Evolutionary conservation across 208 protist genomes (phyloP), one percentile per base, ranked within the genome.

Genomic region (Angomonas ambiguus): DNA sequence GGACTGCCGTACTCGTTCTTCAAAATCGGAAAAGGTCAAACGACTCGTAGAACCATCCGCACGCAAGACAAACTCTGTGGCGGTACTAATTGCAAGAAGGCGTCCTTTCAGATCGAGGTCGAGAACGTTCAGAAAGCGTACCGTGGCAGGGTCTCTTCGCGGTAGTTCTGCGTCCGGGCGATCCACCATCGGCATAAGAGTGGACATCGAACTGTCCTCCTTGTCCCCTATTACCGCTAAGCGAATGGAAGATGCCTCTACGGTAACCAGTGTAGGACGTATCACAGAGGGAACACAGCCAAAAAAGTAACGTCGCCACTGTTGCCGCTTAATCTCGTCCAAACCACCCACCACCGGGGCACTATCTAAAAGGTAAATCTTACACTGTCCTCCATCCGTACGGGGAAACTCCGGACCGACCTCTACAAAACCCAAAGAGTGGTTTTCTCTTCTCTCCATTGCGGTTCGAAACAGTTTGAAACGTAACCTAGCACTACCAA

Each of bases 281-380:
- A 92, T 58, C 3, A 72, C 58, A 0, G 78, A 84, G 4, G 71
- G 76, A 8, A 62, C 58, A 13, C 75, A 83, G 24, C 82, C 86
- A 27, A 82, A 84, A 71, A 92, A 88, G 75, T 92, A 88, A 35
- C 74, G 77, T 60, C 82, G 61, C 83, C 86, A 92, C 22, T 76
- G 69, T 64, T 82, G 79, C 3, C 76, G 69, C 48, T 62, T 70
- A 65, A 60, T 33, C 10, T 60, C 35, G 5, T 41, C 35, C 60
- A 55, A 18, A 61, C 64, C 28, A 53, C 45, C 16, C 3, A 67
- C 65, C 24, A 62, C 67, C 51, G 70, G 70, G 1, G 77, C 60
- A 2, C 71, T 64, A 60, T 88, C 85, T 24, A 91, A 33, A 10
- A 91, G 74, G 51, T 84, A 82, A 11, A 87, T 60, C 11, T 62